Evolutionary conservation across 768 basidiomycete species (phyloP).

Genomic region (Russula griseocarnosa): DNA sequence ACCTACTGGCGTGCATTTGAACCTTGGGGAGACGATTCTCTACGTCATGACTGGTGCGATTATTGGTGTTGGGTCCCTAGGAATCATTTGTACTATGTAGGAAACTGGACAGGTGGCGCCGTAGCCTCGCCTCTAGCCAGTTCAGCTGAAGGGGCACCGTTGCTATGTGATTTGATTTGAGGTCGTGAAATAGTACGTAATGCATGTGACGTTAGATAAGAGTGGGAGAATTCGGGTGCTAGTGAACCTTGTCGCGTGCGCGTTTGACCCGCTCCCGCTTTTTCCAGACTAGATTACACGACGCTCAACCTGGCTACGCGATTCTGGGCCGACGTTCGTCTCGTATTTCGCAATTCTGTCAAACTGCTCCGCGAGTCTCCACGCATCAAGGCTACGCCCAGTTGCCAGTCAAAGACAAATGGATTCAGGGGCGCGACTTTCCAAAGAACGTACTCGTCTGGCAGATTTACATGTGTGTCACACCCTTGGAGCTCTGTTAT

Average conservation of each 20-base stretch:
- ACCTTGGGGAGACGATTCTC: slow-evolving; percentile 42
- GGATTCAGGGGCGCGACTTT: background rate
- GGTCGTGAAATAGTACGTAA: background rate
- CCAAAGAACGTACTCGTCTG: background rate
- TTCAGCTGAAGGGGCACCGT: background rate
- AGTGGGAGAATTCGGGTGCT: no score
- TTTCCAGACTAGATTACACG: background rate
- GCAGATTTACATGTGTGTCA: background rate
- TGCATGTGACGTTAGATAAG: background rate
- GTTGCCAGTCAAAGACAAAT: background rate
- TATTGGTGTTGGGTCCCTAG: slow-evolving; percentile 48
- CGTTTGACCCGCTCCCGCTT: no score
- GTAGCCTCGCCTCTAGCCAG: background rate
- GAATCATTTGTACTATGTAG: slow-evolving; percentile 53
- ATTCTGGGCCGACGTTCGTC: slow-evolving; percentile 22
- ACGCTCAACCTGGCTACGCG: slow-evolving; percentile 12
- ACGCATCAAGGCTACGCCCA: background rate
- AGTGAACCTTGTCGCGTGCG: no score
- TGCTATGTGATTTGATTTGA: background rate
- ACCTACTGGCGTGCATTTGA: slow-evolving; percentile 47
- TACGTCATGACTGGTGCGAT: slow-evolving; percentile 42
- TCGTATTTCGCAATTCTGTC: slow-evolving; percentile 16
- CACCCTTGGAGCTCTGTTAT: background rate
- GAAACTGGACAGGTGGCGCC: background rate
- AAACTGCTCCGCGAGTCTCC: background rate